Evolutionary conservation across 2,329 filamentous ascomycete species (phyloP).

Genomic region (Graphium sp.): DNA sequence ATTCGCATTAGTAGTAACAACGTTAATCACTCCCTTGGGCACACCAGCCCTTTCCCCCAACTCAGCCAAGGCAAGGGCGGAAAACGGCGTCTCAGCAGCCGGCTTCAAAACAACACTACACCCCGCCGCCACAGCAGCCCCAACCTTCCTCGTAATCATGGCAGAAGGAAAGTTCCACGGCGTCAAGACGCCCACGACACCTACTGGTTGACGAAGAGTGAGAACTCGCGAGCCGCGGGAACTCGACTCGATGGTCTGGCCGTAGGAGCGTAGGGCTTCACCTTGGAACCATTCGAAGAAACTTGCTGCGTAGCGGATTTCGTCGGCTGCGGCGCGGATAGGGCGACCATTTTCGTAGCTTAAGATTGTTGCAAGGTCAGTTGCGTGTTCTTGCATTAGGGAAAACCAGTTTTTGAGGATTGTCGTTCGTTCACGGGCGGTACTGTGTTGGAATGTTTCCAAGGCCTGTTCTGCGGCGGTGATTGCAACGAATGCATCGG

Average conservation of each 20-base stretch:
- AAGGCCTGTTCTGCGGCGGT: too few species aligned
- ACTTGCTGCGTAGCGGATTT: slow-evolving; percentile 38
- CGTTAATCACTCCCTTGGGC: slow-evolving; percentile 73
- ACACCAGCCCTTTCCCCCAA: slow-evolving; percentile 71
- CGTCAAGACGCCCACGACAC: slow-evolving; percentile 16
- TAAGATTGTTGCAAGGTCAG: slow-evolving; percentile 50
- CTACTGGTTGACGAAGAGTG: slow-evolving; percentile 15
- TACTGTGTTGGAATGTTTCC: too few species aligned
- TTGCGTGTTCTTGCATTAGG: slow-evolving; percentile 46
- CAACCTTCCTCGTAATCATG: slow-evolving; percentile 29
- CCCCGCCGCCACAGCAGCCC: slow-evolving; percentile 46
- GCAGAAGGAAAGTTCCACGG: slow-evolving; percentile 40
- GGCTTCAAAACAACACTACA: slow-evolving; percentile 74
- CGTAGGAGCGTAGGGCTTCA: slow-evolving; percentile 35
- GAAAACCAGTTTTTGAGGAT: slow-evolving; percentile 57
- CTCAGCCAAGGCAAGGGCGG: slow-evolving; percentile 68
- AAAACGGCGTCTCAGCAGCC: slow-evolving; percentile 78
- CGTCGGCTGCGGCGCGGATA: slow-evolving; percentile 37
- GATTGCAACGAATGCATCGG: too few species aligned
- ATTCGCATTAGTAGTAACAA: slow-evolving; percentile 63
- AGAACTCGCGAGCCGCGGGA: slow-evolving; percentile 36
- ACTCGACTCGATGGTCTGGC: slow-evolving; percentile 33
- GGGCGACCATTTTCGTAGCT: slow-evolving; percentile 60
- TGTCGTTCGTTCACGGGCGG: too few species aligned
- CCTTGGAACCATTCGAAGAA: slow-evolving; percentile 51